Evolutionary conservation across 192 early-diverging fungal species (phyloP), one percentile per base, ranked within the genome.

Genomic region (Mortierella hygrophila): DNA sequence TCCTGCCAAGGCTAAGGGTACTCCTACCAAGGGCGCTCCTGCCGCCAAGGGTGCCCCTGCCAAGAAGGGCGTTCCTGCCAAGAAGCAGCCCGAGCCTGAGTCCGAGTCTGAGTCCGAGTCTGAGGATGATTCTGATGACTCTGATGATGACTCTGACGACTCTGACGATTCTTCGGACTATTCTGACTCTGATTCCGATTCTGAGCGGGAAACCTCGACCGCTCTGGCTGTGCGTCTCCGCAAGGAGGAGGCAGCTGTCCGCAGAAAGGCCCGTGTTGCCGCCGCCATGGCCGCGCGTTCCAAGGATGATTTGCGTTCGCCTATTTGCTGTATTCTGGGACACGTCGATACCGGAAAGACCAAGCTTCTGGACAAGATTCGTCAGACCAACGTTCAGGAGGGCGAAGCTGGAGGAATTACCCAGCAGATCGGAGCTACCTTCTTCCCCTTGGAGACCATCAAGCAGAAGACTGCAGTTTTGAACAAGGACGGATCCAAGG

Each of bases 351-450:
- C 97, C 10, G 97, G 95, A 74, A 87, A 79, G 88, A 99, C 99
- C 42, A 99, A 99, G 91, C 89, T 99, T 38, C 92, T 99, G 55
- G 99, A 99, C 91, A 99, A 98, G 93, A 97, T 99, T 89, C 94
- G 99, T 68, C 98, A 99, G 88, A 99, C 99, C 40, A 98, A 98
- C 91, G 99, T 99, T 23, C 98, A 99, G 90, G 99, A 96, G 76
- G 98, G 98, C 75, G 99, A 99, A 93, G 99, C 99, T 46, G 99
- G 99, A 83, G 99, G 99, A 89, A 99, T 99, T 88, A 99, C 99
- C 16, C 99, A 99, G 89, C 99, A 99, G 87, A 99, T 99, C 78
- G 99, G 99, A 89, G 99, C 99, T 21, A 99, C 98, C 38, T 99
- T 96, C 91, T 99, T 99, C 94, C 99, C 98, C n/a, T 92, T 96